phyloP scores from a whole-genome alignment of 2,329 filamentous ascomycete species.

The Fusarium anthophilum region DNA sequence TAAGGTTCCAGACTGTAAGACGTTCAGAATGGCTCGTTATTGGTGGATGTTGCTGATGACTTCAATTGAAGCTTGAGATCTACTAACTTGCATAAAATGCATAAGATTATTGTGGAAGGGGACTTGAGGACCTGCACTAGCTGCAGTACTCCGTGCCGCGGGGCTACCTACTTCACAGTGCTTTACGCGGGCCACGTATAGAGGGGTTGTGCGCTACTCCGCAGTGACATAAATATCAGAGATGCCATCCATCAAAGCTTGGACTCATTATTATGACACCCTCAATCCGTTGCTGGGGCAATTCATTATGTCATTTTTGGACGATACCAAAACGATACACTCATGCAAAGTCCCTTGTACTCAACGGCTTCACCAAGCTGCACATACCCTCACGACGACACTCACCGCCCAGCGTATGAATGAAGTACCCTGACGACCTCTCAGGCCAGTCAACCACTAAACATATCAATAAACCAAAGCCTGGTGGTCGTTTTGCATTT shows the following conservation, averaged over 20 bases:
- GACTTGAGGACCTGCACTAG: background rate
- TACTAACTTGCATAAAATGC: background rate
- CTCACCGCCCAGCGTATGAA: conserved; percentile 22
- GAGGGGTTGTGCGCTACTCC: background rate
- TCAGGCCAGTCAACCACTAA: conserved; percentile 1
- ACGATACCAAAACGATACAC: conserved; percentile 13
- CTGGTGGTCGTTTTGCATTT: conserved; percentile 36
- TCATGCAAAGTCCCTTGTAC: conserved; percentile 22
- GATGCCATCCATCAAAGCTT: background rate
- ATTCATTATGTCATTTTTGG: conserved; percentile 39
- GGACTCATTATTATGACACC: background rate
- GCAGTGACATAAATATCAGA: background rate
- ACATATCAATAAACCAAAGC: background rate
- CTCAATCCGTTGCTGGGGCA: conserved; percentile 38
- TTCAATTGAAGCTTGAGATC: background rate
- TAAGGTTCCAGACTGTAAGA: background rate
- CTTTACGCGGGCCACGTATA: conserved; percentile 22
- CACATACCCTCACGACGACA: conserved; percentile 26
- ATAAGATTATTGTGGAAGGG: background rate
- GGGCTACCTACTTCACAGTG: conserved; percentile 30
- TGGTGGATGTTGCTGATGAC: background rate
- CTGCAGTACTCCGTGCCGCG: background rate
- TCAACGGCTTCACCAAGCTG: conserved; percentile 26
- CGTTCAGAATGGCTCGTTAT: background rate
- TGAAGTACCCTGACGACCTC: conserved; percentile 14